These are phyloP conservation scores for Malus sylvestris DNA, from an alignment of 306 rosid species.

Conservation along the genomic window DNA sequence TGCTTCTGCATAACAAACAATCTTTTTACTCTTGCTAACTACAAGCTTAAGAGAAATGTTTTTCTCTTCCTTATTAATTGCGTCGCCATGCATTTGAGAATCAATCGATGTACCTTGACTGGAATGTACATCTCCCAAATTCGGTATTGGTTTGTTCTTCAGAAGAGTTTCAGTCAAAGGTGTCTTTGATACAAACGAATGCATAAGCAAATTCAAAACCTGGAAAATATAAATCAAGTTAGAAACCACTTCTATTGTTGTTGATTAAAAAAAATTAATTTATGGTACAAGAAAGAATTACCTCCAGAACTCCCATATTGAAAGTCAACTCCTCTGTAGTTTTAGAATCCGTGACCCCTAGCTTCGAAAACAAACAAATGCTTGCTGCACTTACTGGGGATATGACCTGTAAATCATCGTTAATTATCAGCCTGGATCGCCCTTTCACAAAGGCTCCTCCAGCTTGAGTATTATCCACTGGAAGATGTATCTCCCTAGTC, in stretches of 20 bases:
- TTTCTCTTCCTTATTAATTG: background rate
- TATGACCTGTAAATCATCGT: background rate
- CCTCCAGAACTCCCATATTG: background rate
- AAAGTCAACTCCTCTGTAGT: background rate
- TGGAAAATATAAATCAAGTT: background rate
- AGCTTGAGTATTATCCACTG: background rate
- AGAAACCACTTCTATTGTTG: background rate
- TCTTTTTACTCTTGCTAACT: background rate
- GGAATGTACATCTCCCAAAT: too few species aligned
- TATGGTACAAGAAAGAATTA: background rate
- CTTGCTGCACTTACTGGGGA: too few species aligned
- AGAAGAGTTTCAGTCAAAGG: too few species aligned
- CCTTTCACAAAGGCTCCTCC: background rate
- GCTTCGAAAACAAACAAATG: background rate
- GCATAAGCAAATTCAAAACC: too few species aligned
- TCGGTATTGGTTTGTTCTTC: too few species aligned
- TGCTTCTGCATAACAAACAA: constrained; percentile 10
- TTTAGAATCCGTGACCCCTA: background rate
- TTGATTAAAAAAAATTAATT: background rate
- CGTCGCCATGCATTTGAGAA: too few species aligned
- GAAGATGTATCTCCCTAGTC: too few species aligned
- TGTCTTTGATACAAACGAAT: too few species aligned
- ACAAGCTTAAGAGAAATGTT: background rate
- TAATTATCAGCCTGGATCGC: background rate
- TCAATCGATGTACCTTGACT: background rate